Evolutionary conservation across 495 filamentous ascomycete genomes (phyloP), one percentile per base, ranked within the genome.

Genomic region (Hyaloscypha variabilis): DNA sequence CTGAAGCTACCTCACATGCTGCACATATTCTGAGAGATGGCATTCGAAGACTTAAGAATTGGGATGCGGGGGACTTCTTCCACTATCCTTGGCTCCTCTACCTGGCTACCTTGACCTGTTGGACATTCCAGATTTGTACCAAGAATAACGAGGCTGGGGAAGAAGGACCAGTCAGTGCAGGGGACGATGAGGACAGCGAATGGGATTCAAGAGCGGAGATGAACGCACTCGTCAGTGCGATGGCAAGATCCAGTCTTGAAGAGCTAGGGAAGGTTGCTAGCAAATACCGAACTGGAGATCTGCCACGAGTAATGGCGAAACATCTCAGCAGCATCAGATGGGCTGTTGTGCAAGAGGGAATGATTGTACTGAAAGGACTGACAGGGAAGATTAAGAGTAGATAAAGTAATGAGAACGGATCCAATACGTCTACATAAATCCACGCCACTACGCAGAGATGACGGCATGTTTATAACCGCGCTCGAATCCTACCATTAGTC

Each of bases 61-160:
- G 79, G 73, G 81, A 83, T 29, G 76, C 77, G 17, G 80, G 78
- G 17, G 77, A 82, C 64, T 73, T 80, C 6, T 85, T 85, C 64
- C 83, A 85, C 69, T 83, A 82, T 55, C 82, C 83, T 0, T 86
- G 84, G 85, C 81, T 81, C 65, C 68, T 85, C 34, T 87, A 87
- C 66, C 71, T 86, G 26, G 81, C 80, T 6, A 85, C 84, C 3
- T 61, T 86, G 49, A 77, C 78, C 1, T 78, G 79, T 55, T 87
- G 83, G 83, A 76, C 78, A 10, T 82, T 85, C 42, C 80, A 70
- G 21, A 24, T 58, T 10, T 63, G 67, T 14, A 61, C 36, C 34
- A 70, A 64, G 49, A 42, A 23, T 19, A 58, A 28, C 24, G 34
- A 52, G 8, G 34, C 21, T 26, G 28, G 52, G 4, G 66, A 71